Evolutionary conservation across 495 filamentous ascomycete species (phyloP), one percentile per base, ranked within the genome.

Genomic region (Aspergillus haitiensis): DNA sequence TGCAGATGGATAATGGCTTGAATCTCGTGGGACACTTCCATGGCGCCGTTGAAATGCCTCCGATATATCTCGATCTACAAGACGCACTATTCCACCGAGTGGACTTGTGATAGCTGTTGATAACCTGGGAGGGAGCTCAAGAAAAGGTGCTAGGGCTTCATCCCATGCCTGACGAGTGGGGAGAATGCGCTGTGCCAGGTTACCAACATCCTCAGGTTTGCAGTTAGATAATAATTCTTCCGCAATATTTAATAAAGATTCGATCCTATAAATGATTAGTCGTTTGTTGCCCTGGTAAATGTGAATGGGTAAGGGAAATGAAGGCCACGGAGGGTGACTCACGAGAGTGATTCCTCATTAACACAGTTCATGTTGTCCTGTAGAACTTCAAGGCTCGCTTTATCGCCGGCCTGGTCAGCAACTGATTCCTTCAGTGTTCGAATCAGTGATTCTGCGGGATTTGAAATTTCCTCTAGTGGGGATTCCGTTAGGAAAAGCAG

Each of bases 21-120:
- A 73, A 72, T 97, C 92, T 42, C 86, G 74, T 27, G 77, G 64
- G 18, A 81, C 61, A 32, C 47, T 67, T 50, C 74, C 63, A 60
- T 69, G 55, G 57, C 64, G 33, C 55, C 70, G 42, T 52, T 55
- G 51, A 40, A 67, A 68, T 6, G 67, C 61, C 5, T 68, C 66
- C 9, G 77, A 50, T 50, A 68, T 32, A 18, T 76, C 33, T 42
- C 59, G 50, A 42, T 82, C 69, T 0, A 88, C 78, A 6, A 97
- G 71, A 62, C 89, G 85, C 33, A 93, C 84, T 10, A 81, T 81
- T 12, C 90, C 90, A 6, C 82, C 84, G 18, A 97, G 71, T 9
- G 83, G 80, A 67, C 85, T 90, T 6, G 88, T 89, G 7, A 95
- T 81, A 8, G 90, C 83, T 6, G 92, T 70, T 8, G 89, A 86